A percentile compares a stretch with the other conserved stretches of the same genome.
phyloP scores from a whole-genome alignment of 169 alveolate genomes.

The Eimeria mitis region DNA sequence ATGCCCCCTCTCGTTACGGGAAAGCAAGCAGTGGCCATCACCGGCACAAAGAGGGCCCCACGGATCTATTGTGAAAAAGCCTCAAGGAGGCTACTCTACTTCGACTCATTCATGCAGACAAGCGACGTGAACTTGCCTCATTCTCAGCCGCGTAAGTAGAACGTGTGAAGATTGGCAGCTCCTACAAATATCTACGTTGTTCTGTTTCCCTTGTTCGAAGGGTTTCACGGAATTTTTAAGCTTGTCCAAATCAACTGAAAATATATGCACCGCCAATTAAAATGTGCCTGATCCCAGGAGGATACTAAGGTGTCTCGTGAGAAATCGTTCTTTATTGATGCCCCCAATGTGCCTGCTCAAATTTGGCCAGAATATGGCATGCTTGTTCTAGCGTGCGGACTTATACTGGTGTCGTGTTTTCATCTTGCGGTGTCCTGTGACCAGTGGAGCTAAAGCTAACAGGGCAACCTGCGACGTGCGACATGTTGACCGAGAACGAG shows the following conservation, averaged over 20 bases:
- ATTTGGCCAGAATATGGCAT: not conserved
- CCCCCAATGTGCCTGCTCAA: not conserved
- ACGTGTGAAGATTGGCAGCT: not conserved
- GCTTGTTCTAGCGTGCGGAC: not conserved
- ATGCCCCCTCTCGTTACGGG: constrained; percentile 44
- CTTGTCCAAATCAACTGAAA: not conserved
- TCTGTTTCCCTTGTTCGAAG: not conserved
- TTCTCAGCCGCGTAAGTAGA: constrained; percentile 34
- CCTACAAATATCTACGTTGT: not conserved
- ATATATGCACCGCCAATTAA: not conserved
- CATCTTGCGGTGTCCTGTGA: not conserved
- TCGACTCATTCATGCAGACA: not conserved
- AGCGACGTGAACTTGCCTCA: not conserved
- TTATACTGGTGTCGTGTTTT: not conserved
- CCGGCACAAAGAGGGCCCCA: constrained; percentile 4
- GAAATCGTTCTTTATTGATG: not conserved
- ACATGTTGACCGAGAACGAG: not conserved
- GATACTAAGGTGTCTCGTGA: not conserved
- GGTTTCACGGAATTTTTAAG: not conserved
- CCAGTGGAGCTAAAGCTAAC: constrained; percentile 50
- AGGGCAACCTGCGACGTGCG: constrained; percentile 56
- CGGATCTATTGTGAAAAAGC: constrained; percentile 14
- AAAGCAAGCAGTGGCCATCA: constrained; percentile 42
- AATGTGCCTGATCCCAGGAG: not conserved
- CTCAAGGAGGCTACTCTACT: not conserved